These are phyloP conservation scores for Capronia epimyces DNA, from an alignment of 2,329 filamentous ascomycete genomes.

Conservation along the genomic window DNA sequence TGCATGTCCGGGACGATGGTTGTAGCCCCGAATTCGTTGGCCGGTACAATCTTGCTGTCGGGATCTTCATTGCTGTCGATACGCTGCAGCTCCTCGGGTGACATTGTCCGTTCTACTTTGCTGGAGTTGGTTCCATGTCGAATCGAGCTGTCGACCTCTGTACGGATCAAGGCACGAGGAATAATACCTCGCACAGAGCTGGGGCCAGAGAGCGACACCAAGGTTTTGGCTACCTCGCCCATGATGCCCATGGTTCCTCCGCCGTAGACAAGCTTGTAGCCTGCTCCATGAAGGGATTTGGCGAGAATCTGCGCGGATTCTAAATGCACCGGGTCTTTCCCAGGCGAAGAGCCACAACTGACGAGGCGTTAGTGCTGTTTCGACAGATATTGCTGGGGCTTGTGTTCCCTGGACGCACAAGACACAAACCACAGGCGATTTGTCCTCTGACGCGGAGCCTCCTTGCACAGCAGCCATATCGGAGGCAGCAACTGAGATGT, in stretches of 20 bases:
- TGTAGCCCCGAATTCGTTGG: constrained; percentile 65
- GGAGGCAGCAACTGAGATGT: background rate
- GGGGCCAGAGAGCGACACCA: constrained; percentile 77
- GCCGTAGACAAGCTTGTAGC: constrained; percentile 85
- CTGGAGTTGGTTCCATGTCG: constrained; percentile 14
- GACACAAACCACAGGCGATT: constrained; percentile 70
- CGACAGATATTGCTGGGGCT: background rate
- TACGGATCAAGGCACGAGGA: constrained; percentile 72
- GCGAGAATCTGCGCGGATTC: constrained; percentile 73
- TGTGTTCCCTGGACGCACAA: constrained; percentile 52
- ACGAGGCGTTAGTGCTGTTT: constrained; percentile 22
- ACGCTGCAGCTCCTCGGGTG: constrained; percentile 46
- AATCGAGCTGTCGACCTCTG: constrained; percentile 48
- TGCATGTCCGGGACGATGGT: constrained; percentile 96
- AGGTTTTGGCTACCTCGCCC: constrained; percentile 84
- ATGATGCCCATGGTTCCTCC: constrained; percentile 92
- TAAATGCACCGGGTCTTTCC: constrained; percentile 67
- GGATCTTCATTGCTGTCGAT: constrained; percentile 29
- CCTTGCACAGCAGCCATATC: constrained; percentile 47
- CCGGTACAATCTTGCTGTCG: constrained; percentile 31
- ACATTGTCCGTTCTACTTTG: constrained; percentile 53
- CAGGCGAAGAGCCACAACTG: constrained; percentile 75
- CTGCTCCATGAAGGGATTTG: constrained; percentile 64
- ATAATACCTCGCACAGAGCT: constrained; percentile 87
- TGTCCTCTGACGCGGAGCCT: constrained; percentile 56